Evolutionary conservation across 1,284 basidiomycete species (phyloP), one percentile per base, ranked within the genome.

Genomic region (Ustilago nuda): DNA sequence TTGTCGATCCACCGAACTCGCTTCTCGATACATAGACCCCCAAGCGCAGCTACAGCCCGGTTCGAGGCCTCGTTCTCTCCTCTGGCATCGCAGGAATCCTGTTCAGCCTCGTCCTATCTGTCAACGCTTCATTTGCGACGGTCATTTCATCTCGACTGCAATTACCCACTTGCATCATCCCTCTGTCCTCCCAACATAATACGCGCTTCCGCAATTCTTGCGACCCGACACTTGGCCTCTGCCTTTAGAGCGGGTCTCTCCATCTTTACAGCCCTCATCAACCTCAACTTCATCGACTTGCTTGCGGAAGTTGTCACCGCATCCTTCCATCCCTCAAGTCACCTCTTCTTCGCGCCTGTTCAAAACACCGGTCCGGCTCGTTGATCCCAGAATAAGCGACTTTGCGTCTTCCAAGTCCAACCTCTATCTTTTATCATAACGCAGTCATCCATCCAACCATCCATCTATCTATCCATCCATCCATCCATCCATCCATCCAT

Each of bases 1-100:
- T 36, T 23, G 33, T 53, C 33, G 33, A 36, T 53, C 48, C 30
- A 50, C 48, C 48, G 48, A 27, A 50, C 48, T 50, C 11, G 23
- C 45, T 13, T 48, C 45, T 41, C 39, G 15, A 41, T 17, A 15
- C 13, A 13, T 17, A 13, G 39, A 15, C 13, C 6, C 39, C 8
- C 12, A 41, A 12, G 23, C 23, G 23, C 39, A 41, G 39, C 39
- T 41, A 15, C 15, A 41, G 13, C 39, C 43, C n/a, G 43, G 17
- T 27, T n/a, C 43, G 43, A 19, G 43, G n/a, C 43, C 19, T n/a
- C 7, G 11, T 7, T 45, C n/a, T 45, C 23, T 45, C 43, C 33
- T 37, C n/a, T 6, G n/a, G 27, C 51, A 33, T 52, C 52, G 52
- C 52, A 36, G 19, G 27, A 35, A 37, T 13, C 30, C n/a, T 50